These are phyloP conservation scores for Sarcocystis neurona DNA, from an alignment of 169 alveolate species.

Conservation along the genomic window DNA sequence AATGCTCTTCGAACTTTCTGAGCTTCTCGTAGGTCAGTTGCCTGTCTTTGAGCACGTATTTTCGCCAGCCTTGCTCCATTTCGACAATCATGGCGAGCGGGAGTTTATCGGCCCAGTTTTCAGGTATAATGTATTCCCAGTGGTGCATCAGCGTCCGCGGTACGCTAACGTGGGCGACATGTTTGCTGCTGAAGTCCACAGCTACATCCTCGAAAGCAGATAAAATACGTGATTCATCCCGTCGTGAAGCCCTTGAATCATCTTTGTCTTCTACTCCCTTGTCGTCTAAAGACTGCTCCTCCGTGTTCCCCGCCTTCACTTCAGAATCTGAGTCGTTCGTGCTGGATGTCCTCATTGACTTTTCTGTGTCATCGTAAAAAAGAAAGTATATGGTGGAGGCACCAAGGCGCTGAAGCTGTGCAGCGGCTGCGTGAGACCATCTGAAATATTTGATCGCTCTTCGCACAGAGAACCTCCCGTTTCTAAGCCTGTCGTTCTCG, in stretches of 20 bases:
- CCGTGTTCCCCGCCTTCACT: background rate
- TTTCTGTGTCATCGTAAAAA: constrained; percentile 29
- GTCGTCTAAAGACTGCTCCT: background rate
- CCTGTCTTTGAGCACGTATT: constrained; percentile 13
- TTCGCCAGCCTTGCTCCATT: constrained; percentile 12
- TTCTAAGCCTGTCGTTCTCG: too few species aligned
- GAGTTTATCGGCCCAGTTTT: background rate
- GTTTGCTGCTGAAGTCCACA: constrained; percentile 21
- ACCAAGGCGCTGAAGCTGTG: background rate
- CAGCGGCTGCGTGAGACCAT: constrained; percentile 8
- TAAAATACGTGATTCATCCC: too few species aligned
- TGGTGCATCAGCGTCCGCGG: constrained; percentile 22
- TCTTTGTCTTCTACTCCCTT: background rate
- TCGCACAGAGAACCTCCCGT: background rate
- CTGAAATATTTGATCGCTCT: constrained; percentile 6
- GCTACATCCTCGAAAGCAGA: constrained; percentile 19
- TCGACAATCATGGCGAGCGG: constrained; percentile 27
- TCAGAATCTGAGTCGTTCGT: background rate
- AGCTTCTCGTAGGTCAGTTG: constrained; percentile 29
- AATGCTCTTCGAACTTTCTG: constrained; percentile 20
- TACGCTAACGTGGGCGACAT: constrained; percentile 9
- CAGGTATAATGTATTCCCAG: constrained; percentile 22
- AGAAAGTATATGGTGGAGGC: constrained; percentile 3
- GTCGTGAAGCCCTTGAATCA: too few species aligned
- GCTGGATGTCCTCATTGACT: background rate